Evolutionary conservation across 768 basidiomycete species (phyloP).

Genomic region (Russula abietina): DNA sequence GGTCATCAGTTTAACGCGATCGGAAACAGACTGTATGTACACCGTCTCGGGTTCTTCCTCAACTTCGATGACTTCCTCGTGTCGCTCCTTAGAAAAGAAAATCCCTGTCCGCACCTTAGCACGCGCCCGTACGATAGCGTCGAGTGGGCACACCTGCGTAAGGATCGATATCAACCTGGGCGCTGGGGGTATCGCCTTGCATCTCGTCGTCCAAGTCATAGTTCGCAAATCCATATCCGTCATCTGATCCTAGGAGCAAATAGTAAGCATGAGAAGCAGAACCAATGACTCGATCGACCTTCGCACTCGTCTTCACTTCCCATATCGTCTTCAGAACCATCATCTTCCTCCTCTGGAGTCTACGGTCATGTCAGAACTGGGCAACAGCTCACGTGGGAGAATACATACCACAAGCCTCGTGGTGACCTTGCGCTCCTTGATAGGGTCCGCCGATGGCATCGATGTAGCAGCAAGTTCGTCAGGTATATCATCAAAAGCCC

Average conservation of each 20-base stretch:
- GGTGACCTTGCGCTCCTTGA: slow-evolving; percentile 1
- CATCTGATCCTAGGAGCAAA: slow-evolving; percentile 31
- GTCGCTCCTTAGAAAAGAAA: slow-evolving; percentile 92
- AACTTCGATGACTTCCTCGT: slow-evolving; percentile 87
- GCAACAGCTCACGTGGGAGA: slow-evolving; percentile 4
- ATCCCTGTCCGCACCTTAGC: slow-evolving; percentile 48
- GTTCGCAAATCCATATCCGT: slow-evolving; percentile 56
- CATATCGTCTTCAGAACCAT: slow-evolving; percentile 45
- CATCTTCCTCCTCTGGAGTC: slow-evolving; percentile 55
- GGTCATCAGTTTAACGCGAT: slow-evolving; percentile 62
- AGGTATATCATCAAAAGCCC: slow-evolving; percentile 70
- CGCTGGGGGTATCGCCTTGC: slow-evolving; percentile 36
- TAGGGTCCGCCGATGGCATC: slow-evolving; percentile 19
- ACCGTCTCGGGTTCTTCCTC: slow-evolving; percentile 66
- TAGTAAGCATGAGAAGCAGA: neutral
- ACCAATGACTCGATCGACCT: slow-evolving; percentile 30
- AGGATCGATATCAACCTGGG: slow-evolving; percentile 66
- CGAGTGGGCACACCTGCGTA: slow-evolving; percentile 59
- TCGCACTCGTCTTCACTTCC: slow-evolving; percentile 49
- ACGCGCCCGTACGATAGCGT: neutral
- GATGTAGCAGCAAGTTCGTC: slow-evolving; percentile 42
- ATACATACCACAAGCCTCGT: slow-evolving; percentile 18
- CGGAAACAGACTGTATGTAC: slow-evolving; percentile 38
- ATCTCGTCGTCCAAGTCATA: slow-evolving; percentile 77
- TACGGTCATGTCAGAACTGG: slow-evolving; percentile 27